A percentile compares a stretch with the other conserved stretches of the same genome.
Evolutionary conservation across 352 stramenopile species (phyloP).

Genomic region (Lagenidium sp.): DNA sequence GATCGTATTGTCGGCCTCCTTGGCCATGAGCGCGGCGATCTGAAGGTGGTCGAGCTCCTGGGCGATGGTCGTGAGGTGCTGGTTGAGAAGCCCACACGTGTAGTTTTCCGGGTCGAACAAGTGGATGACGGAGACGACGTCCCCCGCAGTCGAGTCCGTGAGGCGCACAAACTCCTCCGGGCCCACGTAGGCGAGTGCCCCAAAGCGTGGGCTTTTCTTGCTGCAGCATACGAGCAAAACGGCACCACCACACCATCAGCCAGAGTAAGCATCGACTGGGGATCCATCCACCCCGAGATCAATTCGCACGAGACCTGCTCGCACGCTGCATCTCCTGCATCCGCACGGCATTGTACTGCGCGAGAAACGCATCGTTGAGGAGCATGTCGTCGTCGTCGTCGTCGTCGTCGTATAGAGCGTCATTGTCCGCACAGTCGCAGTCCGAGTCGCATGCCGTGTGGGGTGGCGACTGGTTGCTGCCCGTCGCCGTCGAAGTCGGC

Average conservation of each 20-base stretch:
- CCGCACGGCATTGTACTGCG: slow-evolving; percentile 50
- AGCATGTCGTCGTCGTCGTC: slow-evolving; percentile 38
- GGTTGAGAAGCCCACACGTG: slow-evolving; percentile 58
- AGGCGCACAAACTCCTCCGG: slow-evolving; percentile 50
- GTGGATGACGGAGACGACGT: slow-evolving; percentile 36
- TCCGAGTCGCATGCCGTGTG: slow-evolving; percentile 1
- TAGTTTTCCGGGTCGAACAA: slow-evolving; percentile 69
- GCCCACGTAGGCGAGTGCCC: slow-evolving; percentile 43
- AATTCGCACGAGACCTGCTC: slow-evolving; percentile 13
- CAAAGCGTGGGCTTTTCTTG: slow-evolving; percentile 19
- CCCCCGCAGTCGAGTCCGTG: slow-evolving; percentile 12
- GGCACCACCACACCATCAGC: neutral
- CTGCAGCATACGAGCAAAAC: slow-evolving; percentile 7
- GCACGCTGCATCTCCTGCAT: slow-evolving; percentile 50
- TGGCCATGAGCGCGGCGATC: slow-evolving; percentile 51
- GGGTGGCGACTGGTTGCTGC: slow-evolving; percentile 1
- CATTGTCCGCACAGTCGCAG: slow-evolving; percentile 7
- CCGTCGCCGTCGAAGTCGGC: slow-evolving; percentile 5
- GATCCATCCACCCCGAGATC: slow-evolving; percentile 3
- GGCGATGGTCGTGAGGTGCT: slow-evolving; percentile 47
- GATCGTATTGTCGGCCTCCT: slow-evolving; percentile 61
- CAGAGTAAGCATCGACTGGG: neutral
- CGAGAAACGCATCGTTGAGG: slow-evolving; percentile 44
- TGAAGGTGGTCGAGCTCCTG: slow-evolving; percentile 47
- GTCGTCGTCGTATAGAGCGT: slow-evolving; percentile 23